Percentiles rank a stretch among this genome's conserved stretches.
These are phyloP conservation scores for Aquilaria sinensis DNA, from an alignment of 345 rosid genomes.

Conservation along the genomic window DNA sequence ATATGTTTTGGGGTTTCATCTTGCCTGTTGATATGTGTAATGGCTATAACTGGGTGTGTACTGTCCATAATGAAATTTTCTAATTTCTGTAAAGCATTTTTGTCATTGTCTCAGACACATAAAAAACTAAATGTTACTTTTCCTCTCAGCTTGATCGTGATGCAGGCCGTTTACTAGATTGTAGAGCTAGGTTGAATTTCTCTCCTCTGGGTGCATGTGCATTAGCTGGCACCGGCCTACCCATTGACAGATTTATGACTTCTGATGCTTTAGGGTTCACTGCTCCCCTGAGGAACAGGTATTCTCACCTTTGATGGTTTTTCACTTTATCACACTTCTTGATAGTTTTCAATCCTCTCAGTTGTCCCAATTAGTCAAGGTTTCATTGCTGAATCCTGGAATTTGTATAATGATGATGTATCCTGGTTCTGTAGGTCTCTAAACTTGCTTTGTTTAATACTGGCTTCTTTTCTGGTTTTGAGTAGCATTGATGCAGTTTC, in stretches of 20 bases:
- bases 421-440: neutral
- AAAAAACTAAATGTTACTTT: neutral
- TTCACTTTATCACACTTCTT: neutral
- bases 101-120: neutral
- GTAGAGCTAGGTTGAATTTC: conserved; percentile 67
- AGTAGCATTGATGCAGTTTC: conserved; percentile 93
- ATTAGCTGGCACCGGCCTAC: conserved; percentile 92
- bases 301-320: conserved; percentile 2
- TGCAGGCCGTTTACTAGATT: conserved; percentile 74
- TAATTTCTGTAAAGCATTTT: neutral
- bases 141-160: conserved; percentile 88
- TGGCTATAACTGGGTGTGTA: neutral
- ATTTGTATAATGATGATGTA: neutral
- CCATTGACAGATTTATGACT: conserved; percentile 88
- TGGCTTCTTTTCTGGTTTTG: conserved; percentile 7
- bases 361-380: neutral
- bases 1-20: too few relatives aligned
- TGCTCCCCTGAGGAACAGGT: conserved; percentile 95
- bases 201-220: conserved; percentile 98
- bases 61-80: too few relatives aligned
- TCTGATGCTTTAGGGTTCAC: conserved; percentile 68
- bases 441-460: neutral
- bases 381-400: neutral
- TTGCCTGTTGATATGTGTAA: too few relatives aligned
- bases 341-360: neutral